These are phyloP conservation scores for Pezicula rhizophila DNA, from an alignment of 2,329 filamentous ascomycete genomes.

Conservation along the genomic window DNA sequence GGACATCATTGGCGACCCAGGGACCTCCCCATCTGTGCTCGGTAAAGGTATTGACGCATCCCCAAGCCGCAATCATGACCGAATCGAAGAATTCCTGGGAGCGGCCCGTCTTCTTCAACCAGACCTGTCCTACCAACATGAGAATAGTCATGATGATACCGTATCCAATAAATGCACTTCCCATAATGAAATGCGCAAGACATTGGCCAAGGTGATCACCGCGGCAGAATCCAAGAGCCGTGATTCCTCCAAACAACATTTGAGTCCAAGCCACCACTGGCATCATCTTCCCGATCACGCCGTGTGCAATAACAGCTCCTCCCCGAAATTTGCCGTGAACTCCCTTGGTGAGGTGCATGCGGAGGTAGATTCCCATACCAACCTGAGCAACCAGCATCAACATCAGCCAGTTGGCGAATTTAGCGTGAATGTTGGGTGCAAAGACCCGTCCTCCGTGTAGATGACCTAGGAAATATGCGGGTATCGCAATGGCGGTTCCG, in stretches of 20 bases:
- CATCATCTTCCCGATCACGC: slow-evolving; percentile 78
- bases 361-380: slow-evolving; percentile 77
- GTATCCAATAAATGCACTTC: slow-evolving; percentile 90
- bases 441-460: slow-evolving; percentile 87
- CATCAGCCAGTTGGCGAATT: slow-evolving; percentile 77
- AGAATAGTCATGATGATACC: slow-evolving; percentile 82
- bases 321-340: slow-evolving; percentile 73
- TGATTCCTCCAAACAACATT: slow-evolving; percentile 94
- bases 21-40: slow-evolving; percentile 87
- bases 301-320: slow-evolving; percentile 67
- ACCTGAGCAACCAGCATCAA: slow-evolving; percentile 72
- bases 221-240: slow-evolving; percentile 84
- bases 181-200: slow-evolving; percentile 97
- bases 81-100: slow-evolving; percentile 98
- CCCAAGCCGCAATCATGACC: slow-evolving; percentile 85
- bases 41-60: slow-evolving; percentile 95
- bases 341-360: slow-evolving; percentile 80
- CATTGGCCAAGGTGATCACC: slow-evolving; percentile 90
- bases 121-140: slow-evolving; percentile 80
- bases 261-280: slow-evolving; percentile 85
- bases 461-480: slow-evolving; percentile 90
- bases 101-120: slow-evolving; percentile 74
- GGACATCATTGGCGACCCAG: slow-evolving; percentile 91
- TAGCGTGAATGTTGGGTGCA: slow-evolving; percentile 69
- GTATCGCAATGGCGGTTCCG: slow-evolving; percentile 67